Evolutionary conservation across 495 filamentous ascomycete species (phyloP).

Genomic region (Pseudoneurospora amorphoporcata): DNA sequence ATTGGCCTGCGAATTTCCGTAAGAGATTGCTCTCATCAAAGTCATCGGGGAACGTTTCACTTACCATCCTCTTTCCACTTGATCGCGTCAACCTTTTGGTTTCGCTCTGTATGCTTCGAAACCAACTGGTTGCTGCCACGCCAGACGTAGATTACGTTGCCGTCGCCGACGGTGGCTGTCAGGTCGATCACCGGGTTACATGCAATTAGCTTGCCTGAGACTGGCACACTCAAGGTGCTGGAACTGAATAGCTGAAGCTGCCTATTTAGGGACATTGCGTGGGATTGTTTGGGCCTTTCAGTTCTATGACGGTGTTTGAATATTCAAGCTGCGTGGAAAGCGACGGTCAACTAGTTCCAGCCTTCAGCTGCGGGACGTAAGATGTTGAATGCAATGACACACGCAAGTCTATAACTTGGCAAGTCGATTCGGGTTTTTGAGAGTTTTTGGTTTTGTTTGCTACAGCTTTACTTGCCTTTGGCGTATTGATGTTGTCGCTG

Average conservation of each 20-base stretch:
- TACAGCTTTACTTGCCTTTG: neutral
- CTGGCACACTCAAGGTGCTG: slow-evolving; percentile 30
- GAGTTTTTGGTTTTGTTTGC: neutral
- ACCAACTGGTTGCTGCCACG: slow-evolving; percentile 34
- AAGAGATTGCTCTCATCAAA: slow-evolving; percentile 6
- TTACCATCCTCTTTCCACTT: slow-evolving; percentile 75
- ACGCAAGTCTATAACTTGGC: neutral
- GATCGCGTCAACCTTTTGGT: slow-evolving; percentile 43
- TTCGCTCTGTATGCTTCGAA: slow-evolving; percentile 35
- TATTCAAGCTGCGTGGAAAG: neutral
- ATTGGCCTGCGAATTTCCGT: slow-evolving; percentile 42
- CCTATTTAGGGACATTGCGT: slow-evolving; percentile 18
- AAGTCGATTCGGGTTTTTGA: neutral
- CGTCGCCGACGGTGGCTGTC: slow-evolving; percentile 60
- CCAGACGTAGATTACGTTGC: slow-evolving; percentile 56
- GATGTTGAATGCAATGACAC: neutral
- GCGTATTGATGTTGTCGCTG: neutral
- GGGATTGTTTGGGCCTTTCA: neutral
- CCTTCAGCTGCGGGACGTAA: neutral
- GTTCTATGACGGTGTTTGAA: neutral
- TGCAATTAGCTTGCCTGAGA: slow-evolving; percentile 39
- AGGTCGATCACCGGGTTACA: slow-evolving; percentile 82
- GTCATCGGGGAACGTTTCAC: slow-evolving; percentile 5
- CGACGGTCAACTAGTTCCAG: neutral
- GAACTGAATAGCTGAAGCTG: slow-evolving; percentile 32